A percentile compares a stretch with the other conserved stretches of the same genome.
These are phyloP conservation scores for Immersiella caudata DNA, from an alignment of 495 filamentous ascomycete genomes.

Conservation along the genomic window DNA sequence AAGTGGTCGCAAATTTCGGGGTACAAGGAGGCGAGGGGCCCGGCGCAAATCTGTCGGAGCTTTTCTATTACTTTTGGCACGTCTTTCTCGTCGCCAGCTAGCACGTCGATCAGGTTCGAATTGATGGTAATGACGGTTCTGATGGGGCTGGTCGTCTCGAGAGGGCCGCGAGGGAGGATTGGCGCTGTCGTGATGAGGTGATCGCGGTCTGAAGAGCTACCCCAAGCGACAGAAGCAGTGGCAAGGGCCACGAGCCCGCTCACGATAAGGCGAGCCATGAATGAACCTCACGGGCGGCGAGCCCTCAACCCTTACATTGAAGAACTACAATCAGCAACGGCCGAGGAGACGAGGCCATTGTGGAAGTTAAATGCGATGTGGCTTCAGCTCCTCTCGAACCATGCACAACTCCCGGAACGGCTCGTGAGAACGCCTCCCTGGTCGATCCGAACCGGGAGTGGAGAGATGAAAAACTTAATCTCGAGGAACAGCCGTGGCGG, in stretches of 20 bases:
- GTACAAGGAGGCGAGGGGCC: conserved; percentile 19
- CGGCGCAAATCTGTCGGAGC: conserved; percentile 24
- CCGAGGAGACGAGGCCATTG: not conserved
- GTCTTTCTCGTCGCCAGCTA: conserved; percentile 23
- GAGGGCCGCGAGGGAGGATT: not conserved
- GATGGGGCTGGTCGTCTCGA: conserved; percentile 11
- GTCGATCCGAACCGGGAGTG: not conserved
- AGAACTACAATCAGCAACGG: not conserved
- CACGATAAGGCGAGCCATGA: conserved; percentile 1
- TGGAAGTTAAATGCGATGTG: not conserved
- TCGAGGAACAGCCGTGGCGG: not conserved
- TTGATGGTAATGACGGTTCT: conserved; percentile 26
- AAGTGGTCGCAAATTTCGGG: conserved; percentile 29
- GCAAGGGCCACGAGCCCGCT: conserved; percentile 1
- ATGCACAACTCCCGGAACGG: not conserved
- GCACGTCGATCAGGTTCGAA: conserved; percentile 25
- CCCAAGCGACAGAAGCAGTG: not conserved
- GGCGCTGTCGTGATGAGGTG: not conserved
- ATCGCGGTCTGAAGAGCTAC: not conserved
- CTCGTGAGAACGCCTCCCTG: not conserved
- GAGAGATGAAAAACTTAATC: not conserved
- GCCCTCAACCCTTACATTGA: not conserved
- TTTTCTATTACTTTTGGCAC: conserved; percentile 26
- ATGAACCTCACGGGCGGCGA: not conserved
- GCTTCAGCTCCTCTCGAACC: not conserved